These are phyloP conservation scores for Penicillium cataractarum DNA, from an alignment of 495 filamentous ascomycete genomes.

Conservation along the genomic window DNA sequence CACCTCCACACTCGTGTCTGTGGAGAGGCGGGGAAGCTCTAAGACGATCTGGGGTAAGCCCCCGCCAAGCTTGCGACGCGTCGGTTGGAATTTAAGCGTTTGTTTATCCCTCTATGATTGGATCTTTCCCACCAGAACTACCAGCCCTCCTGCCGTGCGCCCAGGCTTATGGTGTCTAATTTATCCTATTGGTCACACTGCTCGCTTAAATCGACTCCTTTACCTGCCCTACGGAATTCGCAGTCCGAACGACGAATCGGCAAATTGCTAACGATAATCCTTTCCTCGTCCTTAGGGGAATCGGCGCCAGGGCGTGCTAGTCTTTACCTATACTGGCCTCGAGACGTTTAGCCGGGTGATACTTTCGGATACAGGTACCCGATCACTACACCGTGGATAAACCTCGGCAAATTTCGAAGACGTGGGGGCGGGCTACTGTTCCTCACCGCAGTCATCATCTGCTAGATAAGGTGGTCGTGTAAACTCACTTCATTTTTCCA, in stretches of 20 bases:
- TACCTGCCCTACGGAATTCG: neutral
- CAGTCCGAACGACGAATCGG: constrained; percentile 3
- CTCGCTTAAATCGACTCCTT: neutral
- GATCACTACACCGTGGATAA: neutral
- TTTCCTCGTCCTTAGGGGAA: neutral
- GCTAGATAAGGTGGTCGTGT: no score
- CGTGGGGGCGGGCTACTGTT: neutral
- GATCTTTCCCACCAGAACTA: neutral
- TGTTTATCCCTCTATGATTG: neutral
- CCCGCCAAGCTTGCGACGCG: neutral
- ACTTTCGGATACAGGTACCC: neutral
- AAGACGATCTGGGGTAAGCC: neutral
- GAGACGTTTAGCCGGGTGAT: neutral
- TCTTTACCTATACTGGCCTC: neutral
- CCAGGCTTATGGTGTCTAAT: neutral
- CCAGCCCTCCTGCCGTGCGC: neutral
- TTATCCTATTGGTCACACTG: neutral
- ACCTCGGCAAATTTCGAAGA: neutral
- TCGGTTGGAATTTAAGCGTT: neutral
- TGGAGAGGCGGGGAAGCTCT: constrained; percentile 5
- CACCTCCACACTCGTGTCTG: neutral
- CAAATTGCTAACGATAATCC: neutral
- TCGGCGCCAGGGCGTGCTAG: neutral
- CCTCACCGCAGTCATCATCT: neutral
- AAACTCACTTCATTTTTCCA: neutral